Percentiles rank a stretch among this genome's conserved stretches.
phyloP scores from a whole-genome alignment of 192 early-diverging fungal genomes.

The Allomyces macrogynus region DNA sequence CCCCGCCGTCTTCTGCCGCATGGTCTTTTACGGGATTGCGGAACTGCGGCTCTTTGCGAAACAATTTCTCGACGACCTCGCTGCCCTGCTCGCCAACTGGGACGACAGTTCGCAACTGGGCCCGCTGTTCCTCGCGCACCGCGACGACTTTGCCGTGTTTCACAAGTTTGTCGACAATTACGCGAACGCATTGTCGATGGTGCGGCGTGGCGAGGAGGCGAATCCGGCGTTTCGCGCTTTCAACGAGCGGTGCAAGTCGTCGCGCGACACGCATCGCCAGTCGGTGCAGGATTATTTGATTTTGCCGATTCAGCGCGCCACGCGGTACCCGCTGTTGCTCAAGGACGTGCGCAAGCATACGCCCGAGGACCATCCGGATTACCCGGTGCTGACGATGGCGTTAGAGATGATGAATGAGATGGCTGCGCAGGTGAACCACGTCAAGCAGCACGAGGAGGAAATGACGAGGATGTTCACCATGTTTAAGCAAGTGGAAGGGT shows the following conservation, averaged over 20 bases:
- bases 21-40: constrained; percentile 2
- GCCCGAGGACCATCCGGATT: constrained; percentile 24
- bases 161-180: constrained; percentile 8
- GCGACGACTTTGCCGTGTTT: constrained; percentile 1
- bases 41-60: not conserved
- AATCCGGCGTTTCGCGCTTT: constrained; percentile 8
- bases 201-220: constrained; percentile 2
- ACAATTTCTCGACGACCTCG: not conserved
- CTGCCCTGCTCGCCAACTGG: not conserved
- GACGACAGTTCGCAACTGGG: not conserved
- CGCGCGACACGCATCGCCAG: constrained; percentile 6
- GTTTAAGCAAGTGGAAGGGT: constrained; percentile 25
- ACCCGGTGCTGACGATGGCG: constrained; percentile 13
- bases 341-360: constrained; percentile 27
- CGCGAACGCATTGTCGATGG: constrained; percentile 2
- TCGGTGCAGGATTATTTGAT: constrained; percentile 5
- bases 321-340: constrained; percentile 5
- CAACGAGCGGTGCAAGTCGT: not conserved
- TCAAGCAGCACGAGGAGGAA: constrained; percentile 27
- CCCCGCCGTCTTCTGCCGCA: not conserved
- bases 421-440: constrained; percentile 26
- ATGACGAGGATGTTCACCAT: constrained; percentile 25
- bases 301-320: constrained; percentile 8
- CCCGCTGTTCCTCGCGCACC: constrained; percentile 2
- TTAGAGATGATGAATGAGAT: constrained; percentile 18